These are phyloP conservation scores for Dillenia suffruticosa DNA, from an alignment of 164 flowering plant species.

Conservation along the genomic window DNA sequence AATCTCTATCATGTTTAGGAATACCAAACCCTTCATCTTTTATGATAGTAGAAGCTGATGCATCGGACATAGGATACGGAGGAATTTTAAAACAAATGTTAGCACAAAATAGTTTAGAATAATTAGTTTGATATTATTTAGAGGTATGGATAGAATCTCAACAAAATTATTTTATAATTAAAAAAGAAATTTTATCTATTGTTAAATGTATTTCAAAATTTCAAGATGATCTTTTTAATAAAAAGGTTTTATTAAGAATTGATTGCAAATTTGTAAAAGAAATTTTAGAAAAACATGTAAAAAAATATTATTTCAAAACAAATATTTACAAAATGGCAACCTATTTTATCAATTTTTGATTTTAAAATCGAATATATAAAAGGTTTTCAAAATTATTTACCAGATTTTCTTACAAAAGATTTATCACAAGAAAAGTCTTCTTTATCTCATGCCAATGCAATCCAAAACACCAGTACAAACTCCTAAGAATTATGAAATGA, in stretches of 20 bases:
- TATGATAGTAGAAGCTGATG: conserved; percentile 6
- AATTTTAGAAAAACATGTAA: no score
- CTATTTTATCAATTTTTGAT: no score
- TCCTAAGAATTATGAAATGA: no score
- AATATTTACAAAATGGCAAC: no score
- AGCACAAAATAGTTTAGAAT: no score
- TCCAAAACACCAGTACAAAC: no score
- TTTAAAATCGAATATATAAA: no score
- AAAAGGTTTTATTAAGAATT: background rate
- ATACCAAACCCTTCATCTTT: background rate
- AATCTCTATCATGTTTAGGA: background rate
- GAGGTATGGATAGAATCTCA: background rate
- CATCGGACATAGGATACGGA: conserved; percentile 3
- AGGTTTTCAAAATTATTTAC: no score
- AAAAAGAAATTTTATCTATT: background rate
- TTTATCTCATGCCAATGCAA: no score
- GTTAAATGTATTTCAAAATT: conserved; percentile 3
- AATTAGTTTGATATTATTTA: background rate
- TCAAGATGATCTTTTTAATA: background rate
- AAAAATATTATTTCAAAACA: no score
- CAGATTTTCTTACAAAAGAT: no score
- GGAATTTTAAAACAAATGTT: conserved; percentile 5
- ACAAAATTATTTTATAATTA: conserved; percentile 1
- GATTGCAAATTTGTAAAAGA: background rate
- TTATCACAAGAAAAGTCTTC: no score